Base-by-base conservation (phyloP, 352 stramenopile species). In the Pythium aphanidermatum region DNA sequence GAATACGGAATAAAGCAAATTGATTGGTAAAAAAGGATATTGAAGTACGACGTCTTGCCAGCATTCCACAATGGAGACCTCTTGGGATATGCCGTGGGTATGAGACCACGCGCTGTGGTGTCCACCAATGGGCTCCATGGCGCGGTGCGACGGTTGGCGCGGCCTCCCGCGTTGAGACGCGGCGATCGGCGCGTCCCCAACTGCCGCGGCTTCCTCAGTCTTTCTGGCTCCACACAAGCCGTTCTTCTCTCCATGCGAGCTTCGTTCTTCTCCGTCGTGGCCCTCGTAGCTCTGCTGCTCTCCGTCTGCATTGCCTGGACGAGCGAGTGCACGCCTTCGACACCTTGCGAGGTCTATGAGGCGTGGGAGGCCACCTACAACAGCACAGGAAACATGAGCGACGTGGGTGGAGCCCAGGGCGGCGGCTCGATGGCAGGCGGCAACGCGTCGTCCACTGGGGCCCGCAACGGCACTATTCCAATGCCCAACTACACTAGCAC, bases 351-450 rank as follows among this genome's bases (percentile, higher is more conserved):
- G 19, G 49, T 19, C 24, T 42, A 19, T 23, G 33, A 45, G 19
- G 40, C 40, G 8, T 58, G 50, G 40, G 50, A 58, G 28, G 34
- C 32, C 20, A 32, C 28, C 17, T 58, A 47, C 50, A 56, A 58
- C 50, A 51, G 33, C 34, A 58, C 50, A 14, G 41, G 50, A 26
- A 58, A 58, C 42, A 58, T 42, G 20, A 30, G 23, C 13, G 51
- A 38, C 5, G 51, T 35, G 11, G 19, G 30, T 3, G 12, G 14
- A 20, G 51, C 19, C 14, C 17, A 38, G 14, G 29, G 36, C 23
- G 17, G 24, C 16, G 1, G 9, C 28, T 38, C 7, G 21, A 38
- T 17, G 6, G 7, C 32, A 8, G 36, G 21, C 36, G 25, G 36
- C 11, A 9, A 10, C 5, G 16, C 16, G 38, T 21, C 23, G 12